phyloP scores from a whole-genome alignment of 2,329 filamentous ascomycete genomes.

The Alternaria sp. region DNA sequence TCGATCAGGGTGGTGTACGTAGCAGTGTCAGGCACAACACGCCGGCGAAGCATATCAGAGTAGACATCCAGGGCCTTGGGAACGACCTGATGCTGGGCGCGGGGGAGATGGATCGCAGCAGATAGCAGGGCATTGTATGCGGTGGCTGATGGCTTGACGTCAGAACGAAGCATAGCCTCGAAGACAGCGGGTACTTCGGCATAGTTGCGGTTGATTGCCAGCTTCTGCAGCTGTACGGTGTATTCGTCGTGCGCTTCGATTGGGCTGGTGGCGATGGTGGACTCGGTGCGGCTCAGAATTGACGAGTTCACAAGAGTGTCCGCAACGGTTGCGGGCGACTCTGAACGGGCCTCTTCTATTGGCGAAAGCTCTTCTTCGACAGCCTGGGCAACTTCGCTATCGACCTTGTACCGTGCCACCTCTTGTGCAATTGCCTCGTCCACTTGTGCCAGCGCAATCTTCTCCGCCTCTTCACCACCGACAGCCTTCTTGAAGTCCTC shows the following conservation, averaged over 20 bases:
- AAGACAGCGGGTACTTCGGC: slow-evolving; percentile 90
- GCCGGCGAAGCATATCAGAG: slow-evolving; percentile 90
- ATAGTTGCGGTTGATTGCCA: slow-evolving; percentile 76
- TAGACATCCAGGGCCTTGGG: slow-evolving; percentile 94
- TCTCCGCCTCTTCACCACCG: slow-evolving; percentile 54
- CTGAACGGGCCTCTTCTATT: slow-evolving; percentile 37
- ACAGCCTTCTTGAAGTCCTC: slow-evolving; percentile 66
- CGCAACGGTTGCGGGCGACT: slow-evolving; percentile 40
- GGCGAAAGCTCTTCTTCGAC: slow-evolving; percentile 41
- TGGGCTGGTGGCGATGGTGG: slow-evolving; percentile 66
- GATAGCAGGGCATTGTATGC: slow-evolving; percentile 93
- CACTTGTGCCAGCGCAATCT: slow-evolving; percentile 75
- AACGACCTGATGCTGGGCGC: slow-evolving; percentile 80
- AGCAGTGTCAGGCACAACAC: slow-evolving; percentile 78
- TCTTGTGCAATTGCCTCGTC: slow-evolving; percentile 84
- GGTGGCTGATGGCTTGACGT: slow-evolving; percentile 77
- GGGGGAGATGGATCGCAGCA: slow-evolving; percentile 82
- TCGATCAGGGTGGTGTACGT: slow-evolving; percentile 90
- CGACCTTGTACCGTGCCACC: slow-evolving; percentile 66
- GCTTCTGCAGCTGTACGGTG: slow-evolving; percentile 77
- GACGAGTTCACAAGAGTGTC: slow-evolving; percentile 36
- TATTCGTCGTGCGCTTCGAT: slow-evolving; percentile 69
- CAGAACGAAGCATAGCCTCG: slow-evolving; percentile 84
- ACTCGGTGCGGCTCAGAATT: slow-evolving; percentile 37
- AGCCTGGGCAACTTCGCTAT: slow-evolving; percentile 48